Evolutionary conservation across 2,329 filamentous ascomycete genomes (phyloP), one percentile per base, ranked within the genome.

Genomic region (Apiospora marii): DNA sequence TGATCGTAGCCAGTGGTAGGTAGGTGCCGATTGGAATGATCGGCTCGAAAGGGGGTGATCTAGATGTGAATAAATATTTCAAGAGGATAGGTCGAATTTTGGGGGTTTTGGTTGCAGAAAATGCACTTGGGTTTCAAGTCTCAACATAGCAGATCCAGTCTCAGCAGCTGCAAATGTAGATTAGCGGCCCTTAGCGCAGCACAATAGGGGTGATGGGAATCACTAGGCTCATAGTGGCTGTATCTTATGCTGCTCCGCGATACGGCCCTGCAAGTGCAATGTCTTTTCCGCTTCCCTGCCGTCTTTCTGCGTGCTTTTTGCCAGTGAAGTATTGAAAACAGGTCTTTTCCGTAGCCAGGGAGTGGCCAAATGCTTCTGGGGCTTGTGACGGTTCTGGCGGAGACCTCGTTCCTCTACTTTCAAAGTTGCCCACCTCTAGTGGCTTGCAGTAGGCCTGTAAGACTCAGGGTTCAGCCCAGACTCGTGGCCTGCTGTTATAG

Each of bases 291-390:
- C 49, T 27, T 53, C 49, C 49, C 49, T 53, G 49, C 49, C 49
- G 49, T 51, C 49, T 51, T 51, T 51, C 49, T 51, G 49, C n/a
- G 27, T 51, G 49, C n/a, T 51, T n/a, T 51, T n/a, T 51, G 49
- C n/a, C 8, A 27, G 49, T n/a, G 46, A 27, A 51, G 49, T n/a
- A 27, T 51, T 51, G 49, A 51, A n/a, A 51, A n/a, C n/a, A 51
- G 49, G 49, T 51, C 49, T 27, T 4, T 51, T 4, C 49, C 49
- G n/a, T 51, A 51, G 49, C 49, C n/a, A 51, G 49, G 22, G n/a
- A 51, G 49, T 27, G 49, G 24, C 24, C 24, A 53, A 53, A 27
- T 24, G 49, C 49, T 53, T 30, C 49, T 24, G 49, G 49, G 24
- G 49, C 49, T 53, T n/a, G 49, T 4, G 49, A 53, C 24, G 12